Evolutionary conservation across 2,329 filamentous ascomycete genomes (phyloP), one percentile per base, ranked within the genome.

Genomic region (Torrubiella hemipterigena): DNA sequence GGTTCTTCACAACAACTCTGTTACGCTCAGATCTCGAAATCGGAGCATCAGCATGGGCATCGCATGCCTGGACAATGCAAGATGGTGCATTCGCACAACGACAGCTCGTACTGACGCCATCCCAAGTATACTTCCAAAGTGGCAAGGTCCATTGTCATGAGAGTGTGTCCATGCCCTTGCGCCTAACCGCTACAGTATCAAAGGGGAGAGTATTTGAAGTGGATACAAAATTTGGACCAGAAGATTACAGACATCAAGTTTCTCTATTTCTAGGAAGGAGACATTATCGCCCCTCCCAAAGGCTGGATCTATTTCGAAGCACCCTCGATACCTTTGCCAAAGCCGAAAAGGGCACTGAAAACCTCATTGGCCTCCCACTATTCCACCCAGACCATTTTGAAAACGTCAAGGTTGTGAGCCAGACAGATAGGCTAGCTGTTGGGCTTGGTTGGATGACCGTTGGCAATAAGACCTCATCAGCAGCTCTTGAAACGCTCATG

Each of bases 111-210:
- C 52, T 58, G 27, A 57, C 54, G 3, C 42, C 48, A 10, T 55
- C 50, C 3, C 55, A 59, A 38, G 44, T 46, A 4, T 58, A 58
- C 38, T 59, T 55, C 28, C 55, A 58, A 32, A 58, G 55, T 37
- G 46, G 48, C 18, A 37, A 45, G 7, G 37, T 58, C 10, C 54
- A 58, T 38, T 58, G 54, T 30, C 51, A 55, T 32, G 55, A 58
- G 36, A 54, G 48, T 32, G 43, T 59, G 5, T 46, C 46, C 5
- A 36, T 51, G 12, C 49, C 54, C 13, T 42, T 58, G 7, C 42
- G 48, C 12, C 44, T 50, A 16, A 48, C 50, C 10, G 44, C 49
- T 1, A 40, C 44, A 10, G 38, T 55, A 28, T 46, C 46, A 13
- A 42, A 53, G 14, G 52, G 51, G 11, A 52, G 50, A 9, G 50